Evolutionary conservation across 352 stramenopile genomes (phyloP).

Genomic region (Aphanomyces cochlioides): DNA sequence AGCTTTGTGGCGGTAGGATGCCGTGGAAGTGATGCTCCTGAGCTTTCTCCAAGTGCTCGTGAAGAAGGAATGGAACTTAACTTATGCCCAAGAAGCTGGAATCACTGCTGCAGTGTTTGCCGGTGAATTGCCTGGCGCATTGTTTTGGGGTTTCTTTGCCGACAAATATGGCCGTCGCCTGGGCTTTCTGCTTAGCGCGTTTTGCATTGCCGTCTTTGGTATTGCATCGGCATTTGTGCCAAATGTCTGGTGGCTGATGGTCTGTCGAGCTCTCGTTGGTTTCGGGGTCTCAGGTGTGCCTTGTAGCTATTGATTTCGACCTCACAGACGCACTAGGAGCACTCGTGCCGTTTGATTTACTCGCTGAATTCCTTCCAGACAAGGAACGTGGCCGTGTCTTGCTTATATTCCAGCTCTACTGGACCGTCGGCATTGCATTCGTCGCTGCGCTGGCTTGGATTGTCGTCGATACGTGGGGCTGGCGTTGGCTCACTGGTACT

Average conservation of each 20-base stretch:
- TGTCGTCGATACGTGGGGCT: slow-evolving; percentile 23
- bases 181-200: slow-evolving; percentile 22
- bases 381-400: slow-evolving; percentile 17
- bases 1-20: slow-evolving; percentile 5
- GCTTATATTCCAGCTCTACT: slow-evolving; percentile 25
- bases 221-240: slow-evolving; percentile 21
- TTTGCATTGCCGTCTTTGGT: slow-evolving; percentile 29
- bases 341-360: slow-evolving; percentile 24
- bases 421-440: slow-evolving; percentile 27
- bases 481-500: slow-evolving; percentile 28
- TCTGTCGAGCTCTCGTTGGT: slow-evolving; percentile 21
- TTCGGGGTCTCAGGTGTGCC: slow-evolving; percentile 23
- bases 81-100: slow-evolving; percentile 24
- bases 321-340: neutral
- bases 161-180: slow-evolving; percentile 27
- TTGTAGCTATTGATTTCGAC: neutral
- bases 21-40: slow-evolving; percentile 27
- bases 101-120: slow-evolving; percentile 29
- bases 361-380: slow-evolving; percentile 29
- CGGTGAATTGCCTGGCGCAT: slow-evolving; percentile 22
- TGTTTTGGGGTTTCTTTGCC: slow-evolving; percentile 31
- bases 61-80: slow-evolving; percentile 25
- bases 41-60: slow-evolving; percentile 28
- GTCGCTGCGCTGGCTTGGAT: slow-evolving; percentile 21
- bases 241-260: slow-evolving; percentile 25